These are phyloP conservation scores for Diaporthe nobilis DNA, from an alignment of 2,329 filamentous ascomycete species.

Conservation along the genomic window DNA sequence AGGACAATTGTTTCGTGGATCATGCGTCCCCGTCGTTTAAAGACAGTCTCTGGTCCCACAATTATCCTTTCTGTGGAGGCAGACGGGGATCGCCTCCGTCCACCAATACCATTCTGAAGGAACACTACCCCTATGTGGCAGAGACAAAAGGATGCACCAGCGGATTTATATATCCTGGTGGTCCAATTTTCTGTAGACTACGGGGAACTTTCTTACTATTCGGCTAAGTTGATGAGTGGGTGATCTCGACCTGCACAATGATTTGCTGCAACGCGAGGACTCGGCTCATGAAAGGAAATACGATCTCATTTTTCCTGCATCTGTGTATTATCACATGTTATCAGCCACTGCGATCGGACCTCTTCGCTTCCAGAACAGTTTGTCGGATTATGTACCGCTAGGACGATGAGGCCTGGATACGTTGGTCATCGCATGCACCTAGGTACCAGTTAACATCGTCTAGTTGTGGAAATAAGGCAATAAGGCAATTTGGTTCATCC, in stretches of 20 bases:
- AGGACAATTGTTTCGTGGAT: background rate
- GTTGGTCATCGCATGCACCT: background rate
- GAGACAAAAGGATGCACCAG: background rate
- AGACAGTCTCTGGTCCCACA: no score
- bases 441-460: background rate
- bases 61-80: background rate
- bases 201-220: no score
- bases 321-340: background rate
- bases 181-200: background rate
- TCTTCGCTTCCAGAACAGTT: background rate
- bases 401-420: background rate
- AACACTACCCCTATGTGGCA: background rate
- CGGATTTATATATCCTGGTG: no score
- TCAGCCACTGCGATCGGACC: background rate
- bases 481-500: background rate
- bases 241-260: background rate
- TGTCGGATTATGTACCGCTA: background rate
- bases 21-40: background rate
- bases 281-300: background rate
- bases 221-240: background rate
- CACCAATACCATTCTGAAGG: background rate
- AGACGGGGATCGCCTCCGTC: background rate
- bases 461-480: no score
- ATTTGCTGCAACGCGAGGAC: background rate
- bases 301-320: background rate